Evolutionary conservation across 306 rosid species (phyloP).

Genomic region (Abrus precatorius): DNA sequence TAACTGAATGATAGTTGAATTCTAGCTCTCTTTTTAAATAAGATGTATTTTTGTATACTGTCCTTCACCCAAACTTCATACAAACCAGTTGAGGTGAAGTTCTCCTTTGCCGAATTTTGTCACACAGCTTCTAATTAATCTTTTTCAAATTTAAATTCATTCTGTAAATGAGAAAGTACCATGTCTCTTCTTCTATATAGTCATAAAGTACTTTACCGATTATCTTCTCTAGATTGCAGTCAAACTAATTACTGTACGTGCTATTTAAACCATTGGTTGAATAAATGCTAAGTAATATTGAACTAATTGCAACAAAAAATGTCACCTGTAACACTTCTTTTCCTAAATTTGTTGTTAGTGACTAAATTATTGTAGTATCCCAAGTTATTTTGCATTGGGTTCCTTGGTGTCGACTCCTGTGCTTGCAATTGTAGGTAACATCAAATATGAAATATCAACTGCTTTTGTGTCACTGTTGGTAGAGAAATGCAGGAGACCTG

Average conservation of each 20-base stretch:
- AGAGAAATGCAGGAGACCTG: conserved; percentile 18
- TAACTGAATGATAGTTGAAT: neutral
- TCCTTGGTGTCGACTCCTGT: neutral
- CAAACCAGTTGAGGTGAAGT: neutral
- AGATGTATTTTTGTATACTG: neutral
- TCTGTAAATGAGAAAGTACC: neutral
- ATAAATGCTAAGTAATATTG: conserved; percentile 29
- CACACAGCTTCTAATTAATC: neutral
- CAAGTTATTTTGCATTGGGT: neutral
- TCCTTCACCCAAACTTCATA: conserved; percentile 9
- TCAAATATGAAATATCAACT: neutral
- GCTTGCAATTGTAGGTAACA: neutral
- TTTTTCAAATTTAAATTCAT: conserved; percentile 12
- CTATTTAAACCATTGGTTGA: conserved; percentile 28
- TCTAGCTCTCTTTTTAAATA: conserved; percentile 22
- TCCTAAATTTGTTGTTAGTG: neutral
- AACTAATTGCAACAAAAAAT: conserved; percentile 21
- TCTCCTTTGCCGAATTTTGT: neutral
- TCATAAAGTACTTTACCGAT: conserved; percentile 6
- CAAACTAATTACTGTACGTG: neutral
- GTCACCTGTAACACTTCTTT: conserved; percentile 39
- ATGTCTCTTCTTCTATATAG: neutral
- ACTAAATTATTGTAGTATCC: neutral
- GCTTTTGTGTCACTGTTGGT: neutral
- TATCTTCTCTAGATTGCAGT: neutral